phyloP scores from a whole-genome alignment of 2,329 filamentous ascomycete species.

The Ambrosiella cleistominuta region DNA sequence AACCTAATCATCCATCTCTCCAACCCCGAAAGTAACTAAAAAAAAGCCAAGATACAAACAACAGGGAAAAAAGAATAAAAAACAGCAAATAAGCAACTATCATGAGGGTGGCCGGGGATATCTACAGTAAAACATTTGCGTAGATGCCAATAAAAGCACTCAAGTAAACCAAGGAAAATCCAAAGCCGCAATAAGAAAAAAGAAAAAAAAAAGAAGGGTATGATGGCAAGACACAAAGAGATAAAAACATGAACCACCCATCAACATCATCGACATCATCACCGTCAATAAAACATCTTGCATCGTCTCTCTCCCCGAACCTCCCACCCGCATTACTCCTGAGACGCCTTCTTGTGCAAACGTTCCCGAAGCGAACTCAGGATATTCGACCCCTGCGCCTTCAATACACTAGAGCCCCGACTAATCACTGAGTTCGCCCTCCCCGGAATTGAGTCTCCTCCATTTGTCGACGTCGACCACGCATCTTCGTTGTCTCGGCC shows the following conservation, averaged over 20 bases:
- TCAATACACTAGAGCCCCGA: slow-evolving; percentile 1
- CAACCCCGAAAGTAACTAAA: not conserved
- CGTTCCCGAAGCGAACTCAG: slow-evolving; percentile 8
- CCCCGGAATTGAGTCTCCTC: not conserved
- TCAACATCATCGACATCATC: not conserved
- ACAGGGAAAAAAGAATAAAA: not conserved
- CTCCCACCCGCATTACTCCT: not conserved
- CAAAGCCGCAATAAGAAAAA: slow-evolving; percentile 20
- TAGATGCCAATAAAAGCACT: slow-evolving; percentile 4
- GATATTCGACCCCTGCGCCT: slow-evolving; percentile 4
- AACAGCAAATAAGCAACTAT: not conserved
- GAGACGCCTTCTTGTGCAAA: slow-evolving; percentile 2
- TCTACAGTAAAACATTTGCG: not conserved
- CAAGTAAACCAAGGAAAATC: slow-evolving; percentile 13
- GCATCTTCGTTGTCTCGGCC: not conserved
- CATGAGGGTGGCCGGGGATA: not conserved
- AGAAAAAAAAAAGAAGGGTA: slow-evolving; percentile 15
- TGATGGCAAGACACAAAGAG: slow-evolving; percentile 16
- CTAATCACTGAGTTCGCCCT: slow-evolving; percentile 1
- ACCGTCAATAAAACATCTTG: not conserved
- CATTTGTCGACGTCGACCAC: not conserved
- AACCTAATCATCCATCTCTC: too few species aligned
- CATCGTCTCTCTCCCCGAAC: not conserved
- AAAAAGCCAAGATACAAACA: not conserved
- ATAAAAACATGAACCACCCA: not conserved